phyloP scores from a whole-genome alignment of 1,284 basidiomycete genomes.

The Xanthoconium separans region DNA sequence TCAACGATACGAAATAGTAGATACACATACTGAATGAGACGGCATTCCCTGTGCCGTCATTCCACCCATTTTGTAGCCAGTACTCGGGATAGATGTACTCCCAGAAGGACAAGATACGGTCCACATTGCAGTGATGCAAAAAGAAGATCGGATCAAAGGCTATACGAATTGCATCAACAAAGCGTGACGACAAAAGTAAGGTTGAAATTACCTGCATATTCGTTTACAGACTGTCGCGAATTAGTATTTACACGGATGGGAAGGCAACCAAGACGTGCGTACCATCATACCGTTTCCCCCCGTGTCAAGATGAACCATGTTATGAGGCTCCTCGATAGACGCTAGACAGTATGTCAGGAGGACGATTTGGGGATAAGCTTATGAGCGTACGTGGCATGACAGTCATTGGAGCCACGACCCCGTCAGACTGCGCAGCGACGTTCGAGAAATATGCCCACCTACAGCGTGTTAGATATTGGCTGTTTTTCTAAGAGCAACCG shows the following conservation, averaged over 20 bases:
- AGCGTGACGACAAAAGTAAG: not conserved
- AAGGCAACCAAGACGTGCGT: not conserved
- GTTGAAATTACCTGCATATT: conserved; percentile 16
- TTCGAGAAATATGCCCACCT: conserved; percentile 22
- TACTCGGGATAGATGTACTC: conserved; percentile 20
- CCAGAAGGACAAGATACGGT: conserved; percentile 21
- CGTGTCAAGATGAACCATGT: conserved; percentile 14
- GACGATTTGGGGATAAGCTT: not conserved
- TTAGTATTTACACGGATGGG: not conserved
- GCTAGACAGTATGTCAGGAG: conserved; percentile 7
- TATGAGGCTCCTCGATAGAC: conserved; percentile 17
- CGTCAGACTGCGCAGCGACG: not conserved
- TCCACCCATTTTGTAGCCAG: conserved; percentile 16
- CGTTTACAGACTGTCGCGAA: conserved; percentile 5
- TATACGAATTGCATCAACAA: not conserved
- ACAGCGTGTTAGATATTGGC: not conserved
- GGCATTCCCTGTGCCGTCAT: not conserved
- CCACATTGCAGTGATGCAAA: conserved; percentile 19
- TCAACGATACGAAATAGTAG: not conserved
- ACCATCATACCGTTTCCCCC: conserved; percentile 18
- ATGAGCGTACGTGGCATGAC: conserved; percentile 12
- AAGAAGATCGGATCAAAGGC: conserved; percentile 19
- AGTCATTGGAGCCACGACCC: conserved; percentile 6
- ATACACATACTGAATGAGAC: conserved; percentile 9
- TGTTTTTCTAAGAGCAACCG: too few relatives aligned